Evolutionary conservation across 768 basidiomycete genomes (phyloP).

Genomic region (Tricholoma sp.): DNA sequence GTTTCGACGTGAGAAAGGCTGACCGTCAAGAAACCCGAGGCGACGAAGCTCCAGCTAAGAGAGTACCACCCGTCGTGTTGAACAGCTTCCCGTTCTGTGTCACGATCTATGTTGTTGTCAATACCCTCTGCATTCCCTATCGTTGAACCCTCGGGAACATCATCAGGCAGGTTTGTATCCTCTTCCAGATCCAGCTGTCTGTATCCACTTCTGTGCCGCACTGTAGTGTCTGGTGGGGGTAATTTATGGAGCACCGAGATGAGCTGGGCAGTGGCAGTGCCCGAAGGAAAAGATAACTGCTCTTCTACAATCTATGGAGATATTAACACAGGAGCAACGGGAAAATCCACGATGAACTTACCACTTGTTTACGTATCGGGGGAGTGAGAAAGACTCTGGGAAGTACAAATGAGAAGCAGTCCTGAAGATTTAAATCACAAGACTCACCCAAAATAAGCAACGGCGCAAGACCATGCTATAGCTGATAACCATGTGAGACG

Average conservation of each 20-base stretch:
- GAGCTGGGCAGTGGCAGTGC: slow-evolving; percentile 93
- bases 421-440: background rate
- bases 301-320: slow-evolving; percentile 79
- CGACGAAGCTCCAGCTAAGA: slow-evolving; percentile 72
- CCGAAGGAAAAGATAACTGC: slow-evolving; percentile 89
- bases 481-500: slow-evolving; percentile 68
- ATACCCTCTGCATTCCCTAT: slow-evolving; percentile 22
- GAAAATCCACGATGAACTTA: slow-evolving; percentile 30
- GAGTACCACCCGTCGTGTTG: slow-evolving; percentile 72
- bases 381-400: slow-evolving; percentile 90
- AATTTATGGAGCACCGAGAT: slow-evolving; percentile 84
- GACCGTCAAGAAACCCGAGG: slow-evolving; percentile 75
- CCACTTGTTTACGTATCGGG: slow-evolving; percentile 91
- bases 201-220: slow-evolving; percentile 58
- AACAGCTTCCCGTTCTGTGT: slow-evolving; percentile 35
- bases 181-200: slow-evolving; percentile 34
- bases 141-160: slow-evolving; percentile 6
- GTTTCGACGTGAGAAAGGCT: slow-evolving; percentile 14
- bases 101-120: slow-evolving; percentile 23
- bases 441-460: slow-evolving; percentile 87
- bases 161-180: slow-evolving; percentile 16
- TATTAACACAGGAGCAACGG: background rate
- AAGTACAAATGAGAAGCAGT: background rate
- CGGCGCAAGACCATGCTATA: slow-evolving; percentile 81
- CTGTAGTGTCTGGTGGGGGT: slow-evolving; percentile 56